Evolutionary conservation across 2,329 filamentous ascomycete species (phyloP), one percentile per base, ranked within the genome.

Genomic region (Diaporthe helianthi): DNA sequence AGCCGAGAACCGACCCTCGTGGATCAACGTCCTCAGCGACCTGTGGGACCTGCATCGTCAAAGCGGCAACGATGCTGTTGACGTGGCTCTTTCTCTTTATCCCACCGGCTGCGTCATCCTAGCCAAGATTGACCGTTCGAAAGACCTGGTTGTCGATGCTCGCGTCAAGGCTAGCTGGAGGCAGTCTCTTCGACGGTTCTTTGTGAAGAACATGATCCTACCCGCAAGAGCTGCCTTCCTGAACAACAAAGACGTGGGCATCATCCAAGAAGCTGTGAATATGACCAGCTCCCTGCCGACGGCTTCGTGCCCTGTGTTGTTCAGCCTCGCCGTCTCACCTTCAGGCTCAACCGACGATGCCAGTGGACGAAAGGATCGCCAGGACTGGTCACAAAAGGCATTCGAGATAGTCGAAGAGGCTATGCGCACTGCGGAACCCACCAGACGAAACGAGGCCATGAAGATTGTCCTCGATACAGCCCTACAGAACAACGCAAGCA

Each of bases 11-110:
- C 79, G 83, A 55, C 78, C 81, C 29, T 75, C 77, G 0, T 89
- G 87, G 87, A 76, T 88, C 24, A 75, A 78, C 4, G 83, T 80
- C 2, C 76, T 85, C 52, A 77, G 79, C 4, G 76, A 79, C 0
- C 75, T 88, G 5, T 89, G 87, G 87, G 80, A 84, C 24, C 78
- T 89, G 7, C 87, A 86, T 72, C 78, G 85, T n/a, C 85, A 85
- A 70, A 82, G 80, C 22, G 77, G 77, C 4, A 78, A 80, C 31
- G 87, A 89, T 73, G 79, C 78, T 3, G 70, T 81, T 9, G 83
- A 87, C 47, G 83, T 87, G 31, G 84, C 86, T 2, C 79, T 76
- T 2, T 78, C 83, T 61, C 76, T 88, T 7, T 85, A 85, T 52
- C 73, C 76, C 0, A 76, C 81, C 0, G 76, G 70, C 68, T 79